These are phyloP conservation scores for Fomitopsis pinicola DNA, from an alignment of 1,284 basidiomycete species.

Conservation along the genomic window DNA sequence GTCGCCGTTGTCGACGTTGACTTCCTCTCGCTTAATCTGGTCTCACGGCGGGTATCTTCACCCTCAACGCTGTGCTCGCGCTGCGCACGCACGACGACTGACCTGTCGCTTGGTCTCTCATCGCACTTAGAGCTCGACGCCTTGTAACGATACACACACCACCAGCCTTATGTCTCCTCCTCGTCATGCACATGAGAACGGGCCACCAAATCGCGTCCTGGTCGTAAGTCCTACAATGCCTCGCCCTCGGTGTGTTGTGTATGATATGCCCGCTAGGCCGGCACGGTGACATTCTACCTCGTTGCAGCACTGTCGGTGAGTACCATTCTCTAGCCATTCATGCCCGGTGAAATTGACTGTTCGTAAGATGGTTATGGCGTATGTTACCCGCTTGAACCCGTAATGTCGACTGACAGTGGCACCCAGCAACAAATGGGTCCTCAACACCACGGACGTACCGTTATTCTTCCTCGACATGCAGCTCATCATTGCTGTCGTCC, in stretches of 20 bases:
- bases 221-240: conserved; percentile 12
- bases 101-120: not conserved
- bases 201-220: conserved; percentile 16
- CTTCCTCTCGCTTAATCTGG: too few species aligned
- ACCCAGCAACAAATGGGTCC: conserved; percentile 71
- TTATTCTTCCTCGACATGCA: conserved; percentile 86
- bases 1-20: too few species aligned
- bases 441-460: conserved; percentile 63
- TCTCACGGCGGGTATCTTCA: too few species aligned
- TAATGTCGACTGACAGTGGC: not conserved
- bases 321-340: conserved; percentile 16
- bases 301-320: conserved; percentile 78
- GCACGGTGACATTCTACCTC: conserved; percentile 73
- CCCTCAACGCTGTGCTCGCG: not conserved
- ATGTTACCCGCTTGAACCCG: conserved; percentile 21
- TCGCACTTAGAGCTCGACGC: not conserved
- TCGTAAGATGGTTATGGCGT: conserved; percentile 77
- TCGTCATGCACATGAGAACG: conserved; percentile 10
- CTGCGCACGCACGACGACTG: not conserved
- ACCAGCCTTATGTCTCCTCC: conserved; percentile 6
- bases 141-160: not conserved
- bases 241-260: too few species aligned
- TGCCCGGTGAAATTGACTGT: conserved; percentile 16
- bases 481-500: conserved; percentile 70
- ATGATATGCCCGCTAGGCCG: conserved; percentile 35